phyloP scores from a whole-genome alignment of 257 asterid species.

The Jasminum sambac region DNA sequence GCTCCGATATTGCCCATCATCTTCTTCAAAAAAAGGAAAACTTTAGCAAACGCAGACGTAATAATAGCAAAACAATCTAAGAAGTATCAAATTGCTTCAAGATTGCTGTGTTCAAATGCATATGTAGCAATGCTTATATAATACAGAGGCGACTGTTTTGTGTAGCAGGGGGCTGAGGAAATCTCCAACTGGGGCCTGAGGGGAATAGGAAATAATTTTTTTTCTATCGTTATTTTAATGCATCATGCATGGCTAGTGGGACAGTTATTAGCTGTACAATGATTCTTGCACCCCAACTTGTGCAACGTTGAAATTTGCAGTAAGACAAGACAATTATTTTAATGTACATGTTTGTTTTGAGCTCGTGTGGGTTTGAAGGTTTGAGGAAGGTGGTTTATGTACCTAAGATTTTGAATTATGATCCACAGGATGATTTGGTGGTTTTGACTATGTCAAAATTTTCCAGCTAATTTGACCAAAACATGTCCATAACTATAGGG shows the following conservation, averaged over 20 bases:
- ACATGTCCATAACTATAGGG: neutral
- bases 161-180: too few species aligned
- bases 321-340: neutral
- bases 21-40: conserved; percentile 28
- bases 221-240: too few species aligned
- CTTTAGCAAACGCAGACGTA: neutral
- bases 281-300: conserved; percentile 39
- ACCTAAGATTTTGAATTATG: conserved; percentile 14
- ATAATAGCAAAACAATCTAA: neutral
- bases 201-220: too few species aligned
- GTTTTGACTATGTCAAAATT: conserved; percentile 9
- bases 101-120: neutral
- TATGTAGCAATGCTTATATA: neutral
- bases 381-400: neutral
- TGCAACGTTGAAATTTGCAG: too few species aligned
- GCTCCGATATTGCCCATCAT: conserved; percentile 16
- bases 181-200: too few species aligned
- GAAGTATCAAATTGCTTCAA: neutral
- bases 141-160: too few species aligned
- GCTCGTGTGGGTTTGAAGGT: conserved; percentile 22
- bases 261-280: conserved; percentile 27
- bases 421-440: conserved; percentile 18
- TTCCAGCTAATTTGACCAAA: conserved; percentile 25
- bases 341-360: neutral
- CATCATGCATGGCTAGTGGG: too few species aligned